Percentiles rank a stretch among this genome's conserved stretches.
Evolutionary conservation across 805 yeast genomes (phyloP).

Genomic region (Jamesozyma jinghongensis): DNA sequence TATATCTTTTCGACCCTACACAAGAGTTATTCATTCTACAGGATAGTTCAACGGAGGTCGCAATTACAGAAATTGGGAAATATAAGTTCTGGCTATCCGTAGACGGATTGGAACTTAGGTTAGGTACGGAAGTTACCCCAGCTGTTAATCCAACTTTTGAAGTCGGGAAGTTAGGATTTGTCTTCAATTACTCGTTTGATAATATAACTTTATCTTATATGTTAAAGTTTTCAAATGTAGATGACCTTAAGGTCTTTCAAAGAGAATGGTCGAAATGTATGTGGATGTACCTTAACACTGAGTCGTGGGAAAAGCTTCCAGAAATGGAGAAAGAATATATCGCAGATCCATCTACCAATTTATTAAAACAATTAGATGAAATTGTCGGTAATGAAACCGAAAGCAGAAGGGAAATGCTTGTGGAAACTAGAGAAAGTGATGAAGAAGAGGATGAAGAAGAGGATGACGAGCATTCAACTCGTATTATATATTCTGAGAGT

Average conservation of each 20-base stretch:
- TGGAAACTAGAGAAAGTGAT: conserved; percentile 24
- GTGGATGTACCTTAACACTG: conserved; percentile 52
- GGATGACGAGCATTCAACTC: conserved; percentile 28
- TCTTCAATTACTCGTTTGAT: conserved; percentile 48
- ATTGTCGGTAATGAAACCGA: conserved; percentile 11
- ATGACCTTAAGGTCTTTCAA: conserved; percentile 44
- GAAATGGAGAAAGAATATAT: conserved; percentile 48
- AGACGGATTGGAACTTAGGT: conserved; percentile 18
- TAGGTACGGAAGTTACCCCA: conserved; percentile 38
- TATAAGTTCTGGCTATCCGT: conserved; percentile 50
- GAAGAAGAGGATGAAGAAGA: conserved; percentile 33
- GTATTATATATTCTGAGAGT: conserved; percentile 15
- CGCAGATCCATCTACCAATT: conserved; percentile 39
- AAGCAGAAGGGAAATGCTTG: conserved; percentile 28
- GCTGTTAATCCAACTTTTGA: conserved; percentile 61
- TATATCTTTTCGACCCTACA: conserved; percentile 51
- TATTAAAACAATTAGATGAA: conserved; percentile 32
- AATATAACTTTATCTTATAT: conserved; percentile 50
- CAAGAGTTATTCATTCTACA: conserved; percentile 40
- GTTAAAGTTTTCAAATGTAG: conserved; percentile 40
- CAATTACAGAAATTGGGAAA: conserved; percentile 37
- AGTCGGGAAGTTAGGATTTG: conserved; percentile 41
- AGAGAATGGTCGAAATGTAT: conserved; percentile 39
- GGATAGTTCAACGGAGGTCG: conserved; percentile 28
- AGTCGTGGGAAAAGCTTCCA: conserved; percentile 38